phyloP scores from a whole-genome alignment of 2,329 filamentous ascomycete species.

The Coniochaeta sp. region DNA sequence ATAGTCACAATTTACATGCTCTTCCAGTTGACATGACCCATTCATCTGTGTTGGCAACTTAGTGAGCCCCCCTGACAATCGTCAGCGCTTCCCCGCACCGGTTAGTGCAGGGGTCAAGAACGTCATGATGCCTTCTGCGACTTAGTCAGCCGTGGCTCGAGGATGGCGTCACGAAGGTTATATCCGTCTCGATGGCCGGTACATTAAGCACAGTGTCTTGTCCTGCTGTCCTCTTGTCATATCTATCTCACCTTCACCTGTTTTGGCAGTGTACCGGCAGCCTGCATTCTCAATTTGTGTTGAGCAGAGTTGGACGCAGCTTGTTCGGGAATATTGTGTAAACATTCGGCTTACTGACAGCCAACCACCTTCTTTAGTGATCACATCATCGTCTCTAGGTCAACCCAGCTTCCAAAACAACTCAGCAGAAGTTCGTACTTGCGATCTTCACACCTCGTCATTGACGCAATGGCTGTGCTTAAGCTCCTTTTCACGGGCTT shows the following conservation, averaged over 20 bases:
- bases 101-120: background rate
- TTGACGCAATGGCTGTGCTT: background rate
- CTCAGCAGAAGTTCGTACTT: background rate
- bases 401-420: background rate
- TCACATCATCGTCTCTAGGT: background rate
- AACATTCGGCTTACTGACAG: background rate
- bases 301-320: background rate
- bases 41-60: background rate
- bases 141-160: background rate
- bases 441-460: too few relatives aligned
- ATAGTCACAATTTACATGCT: too few relatives aligned
- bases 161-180: background rate
- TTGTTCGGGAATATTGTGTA: background rate
- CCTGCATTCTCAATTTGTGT: background rate
- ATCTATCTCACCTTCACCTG: background rate
- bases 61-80: background rate
- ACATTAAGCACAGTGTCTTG: background rate
- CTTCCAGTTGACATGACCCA: background rate
- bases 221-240: background rate
- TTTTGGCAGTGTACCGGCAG: background rate
- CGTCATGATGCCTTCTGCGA: background rate
- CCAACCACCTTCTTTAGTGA: background rate
- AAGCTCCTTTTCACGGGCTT: conserved; percentile 11
- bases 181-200: background rate
- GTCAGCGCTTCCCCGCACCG: background rate